phyloP scores from a whole-genome alignment of 192 early-diverging fungal genomes.

The Gonapodya prolifera region DNA sequence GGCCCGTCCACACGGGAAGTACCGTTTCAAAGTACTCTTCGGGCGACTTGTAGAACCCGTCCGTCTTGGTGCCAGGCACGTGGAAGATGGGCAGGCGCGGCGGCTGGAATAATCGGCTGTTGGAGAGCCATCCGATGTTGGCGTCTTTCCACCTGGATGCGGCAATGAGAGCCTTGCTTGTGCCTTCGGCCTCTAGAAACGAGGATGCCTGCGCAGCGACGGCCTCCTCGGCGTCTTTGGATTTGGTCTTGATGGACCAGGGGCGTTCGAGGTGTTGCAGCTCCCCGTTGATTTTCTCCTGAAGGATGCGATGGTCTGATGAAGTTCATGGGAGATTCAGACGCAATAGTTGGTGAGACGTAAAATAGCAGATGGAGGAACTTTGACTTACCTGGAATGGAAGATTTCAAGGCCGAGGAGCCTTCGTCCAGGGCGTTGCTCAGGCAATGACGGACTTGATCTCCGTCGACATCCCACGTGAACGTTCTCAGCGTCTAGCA shows the following conservation, averaged over 20 bases:
- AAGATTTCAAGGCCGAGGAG: not conserved
- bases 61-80: constrained; percentile 15
- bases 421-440: constrained; percentile 7
- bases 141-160: constrained; percentile 11
- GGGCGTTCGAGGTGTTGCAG: constrained; percentile 19
- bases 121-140: constrained; percentile 16
- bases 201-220: not conserved
- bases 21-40: constrained; percentile 20
- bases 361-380: not conserved
- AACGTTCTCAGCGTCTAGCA: constrained; percentile 20
- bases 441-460: constrained; percentile 9
- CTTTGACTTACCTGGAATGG: not conserved
- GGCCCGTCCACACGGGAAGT: constrained; percentile 14
- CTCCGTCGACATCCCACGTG: constrained; percentile 11
- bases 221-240: constrained; percentile 11
- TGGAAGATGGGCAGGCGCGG: not conserved
- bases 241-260: constrained; percentile 13
- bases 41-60: constrained; percentile 11
- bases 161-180: not conserved
- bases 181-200: not conserved
- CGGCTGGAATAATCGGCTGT: constrained; percentile 15
- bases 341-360: not conserved
- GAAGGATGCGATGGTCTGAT: constrained; percentile 13
- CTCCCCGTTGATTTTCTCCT: constrained; percentile 13
- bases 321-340: not conserved